Percentiles rank a stretch among this genome's conserved stretches.
Conservation (phyloP, 805 yeast genomes). For the Tetrapisispora iriomotensis region DNA sequence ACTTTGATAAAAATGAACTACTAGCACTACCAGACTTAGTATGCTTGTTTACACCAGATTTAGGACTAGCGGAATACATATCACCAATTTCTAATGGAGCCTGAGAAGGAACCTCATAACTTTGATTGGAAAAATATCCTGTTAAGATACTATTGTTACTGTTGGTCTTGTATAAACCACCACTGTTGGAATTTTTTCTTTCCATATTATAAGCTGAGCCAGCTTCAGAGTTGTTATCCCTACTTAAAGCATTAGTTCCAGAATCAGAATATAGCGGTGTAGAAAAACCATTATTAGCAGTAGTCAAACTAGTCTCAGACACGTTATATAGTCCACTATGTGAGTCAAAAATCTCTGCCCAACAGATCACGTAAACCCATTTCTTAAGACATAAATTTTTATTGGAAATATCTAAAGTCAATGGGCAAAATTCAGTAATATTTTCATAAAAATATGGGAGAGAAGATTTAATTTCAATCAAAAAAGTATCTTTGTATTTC, state of each 20-base stretch:
- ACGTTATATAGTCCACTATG: conserved; percentile 13
- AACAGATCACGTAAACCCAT: conserved; percentile 20
- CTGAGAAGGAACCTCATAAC: neutral
- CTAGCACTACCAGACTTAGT: conserved; percentile 14
- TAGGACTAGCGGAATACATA: conserved; percentile 1
- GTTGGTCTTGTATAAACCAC: conserved; percentile 1
- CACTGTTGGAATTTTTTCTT: neutral
- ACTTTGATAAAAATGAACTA: conserved; percentile 29
- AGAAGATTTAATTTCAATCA: conserved; percentile 2
- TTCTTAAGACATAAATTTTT: conserved; percentile 9
- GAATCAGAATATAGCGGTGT: neutral
- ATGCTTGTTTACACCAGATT: conserved; percentile 2
- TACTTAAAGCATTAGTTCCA: neutral
- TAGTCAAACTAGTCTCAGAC: conserved; percentile 1
- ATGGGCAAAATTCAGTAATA: conserved; percentile 4
- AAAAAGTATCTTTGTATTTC: conserved; percentile 11
- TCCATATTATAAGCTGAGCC: neutral
- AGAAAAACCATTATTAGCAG: conserved; percentile 1
- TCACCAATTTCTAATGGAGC: conserved; percentile 3
- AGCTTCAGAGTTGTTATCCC: conserved; percentile 5
- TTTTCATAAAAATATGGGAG: conserved; percentile 12
- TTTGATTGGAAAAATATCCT: conserved; percentile 4
- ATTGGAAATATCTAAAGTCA: conserved; percentile 9
- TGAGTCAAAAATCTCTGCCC: conserved; percentile 24
- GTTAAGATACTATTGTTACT: conserved; percentile 3